phyloP scores from a whole-genome alignment of 2,329 filamentous ascomycete genomes.

The Emericellopsis atlantica region DNA sequence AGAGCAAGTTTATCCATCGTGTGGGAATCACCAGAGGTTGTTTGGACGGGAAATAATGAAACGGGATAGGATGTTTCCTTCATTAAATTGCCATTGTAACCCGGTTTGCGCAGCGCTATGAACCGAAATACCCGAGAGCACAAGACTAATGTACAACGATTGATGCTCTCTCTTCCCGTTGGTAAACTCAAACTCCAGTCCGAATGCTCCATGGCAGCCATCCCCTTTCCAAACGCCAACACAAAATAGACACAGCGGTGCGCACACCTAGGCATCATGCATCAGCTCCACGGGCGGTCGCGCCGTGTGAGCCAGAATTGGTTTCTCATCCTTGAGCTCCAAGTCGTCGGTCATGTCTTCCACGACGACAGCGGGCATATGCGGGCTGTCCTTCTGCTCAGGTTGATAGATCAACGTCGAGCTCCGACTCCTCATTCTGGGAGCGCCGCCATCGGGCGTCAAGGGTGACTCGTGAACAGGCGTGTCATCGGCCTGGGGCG shows the following conservation, averaged over 20 bases:
- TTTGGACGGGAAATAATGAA: no score
- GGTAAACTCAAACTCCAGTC: no score
- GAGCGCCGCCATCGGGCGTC: slow-evolving; percentile 16
- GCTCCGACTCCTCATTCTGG: slow-evolving; percentile 38
- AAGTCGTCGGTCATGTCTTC: slow-evolving; percentile 52
- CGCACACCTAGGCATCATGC: slow-evolving; percentile 20
- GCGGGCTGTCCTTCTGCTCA: slow-evolving; percentile 33
- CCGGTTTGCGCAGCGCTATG: no score
- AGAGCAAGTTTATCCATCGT: background rate
- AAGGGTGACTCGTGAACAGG: slow-evolving; percentile 22
- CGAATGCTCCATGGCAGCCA: no score
- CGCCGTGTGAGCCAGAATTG: slow-evolving; percentile 46
- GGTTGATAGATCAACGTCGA: slow-evolving; percentile 56
- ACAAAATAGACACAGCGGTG: no score
- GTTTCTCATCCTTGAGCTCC: slow-evolving; percentile 25
- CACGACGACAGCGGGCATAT: slow-evolving; percentile 52
- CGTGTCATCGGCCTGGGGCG: background rate
- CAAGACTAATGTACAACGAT: no score
- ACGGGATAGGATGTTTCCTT: no score
- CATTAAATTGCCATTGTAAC: no score
- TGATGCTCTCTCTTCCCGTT: no score
- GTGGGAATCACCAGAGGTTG: no score
- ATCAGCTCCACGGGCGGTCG: slow-evolving; percentile 56
- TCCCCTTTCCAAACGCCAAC: no score
- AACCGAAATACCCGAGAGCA: no score